These are phyloP conservation scores for Yarrowia alimentaria DNA, from an alignment of 805 yeast genomes.

Conservation along the genomic window DNA sequence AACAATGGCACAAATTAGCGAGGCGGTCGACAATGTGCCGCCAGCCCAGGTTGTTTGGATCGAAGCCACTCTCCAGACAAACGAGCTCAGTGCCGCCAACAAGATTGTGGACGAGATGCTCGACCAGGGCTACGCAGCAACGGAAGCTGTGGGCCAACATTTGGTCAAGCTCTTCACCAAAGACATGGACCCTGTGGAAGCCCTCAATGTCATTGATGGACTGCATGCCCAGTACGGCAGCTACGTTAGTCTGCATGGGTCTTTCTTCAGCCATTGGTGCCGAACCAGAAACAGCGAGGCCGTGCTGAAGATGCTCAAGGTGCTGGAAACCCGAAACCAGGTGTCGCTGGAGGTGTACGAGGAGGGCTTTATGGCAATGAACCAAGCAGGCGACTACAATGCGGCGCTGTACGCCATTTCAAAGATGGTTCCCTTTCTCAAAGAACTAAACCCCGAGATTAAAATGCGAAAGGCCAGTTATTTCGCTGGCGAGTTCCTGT, in stretches of 20 bases:
- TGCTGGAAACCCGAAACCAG: not conserved
- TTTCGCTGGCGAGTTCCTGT: constrained; percentile 3
- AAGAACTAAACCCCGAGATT: too few relatives aligned
- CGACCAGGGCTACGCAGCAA: constrained; percentile 3
- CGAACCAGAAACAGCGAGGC: not conserved
- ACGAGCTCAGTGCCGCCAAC: constrained; percentile 1
- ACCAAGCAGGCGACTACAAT: not conserved
- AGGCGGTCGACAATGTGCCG: not conserved
- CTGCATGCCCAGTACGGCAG: constrained; percentile 1
- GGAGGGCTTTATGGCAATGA: not conserved
- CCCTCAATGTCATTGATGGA: constrained; percentile 1
- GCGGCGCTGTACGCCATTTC: not conserved
- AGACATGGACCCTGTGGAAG: constrained; percentile 1
- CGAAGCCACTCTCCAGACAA: not conserved
- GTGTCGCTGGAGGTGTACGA: not conserved
- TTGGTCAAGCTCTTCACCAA: constrained; percentile 3
- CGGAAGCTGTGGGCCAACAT: constrained; percentile 3
- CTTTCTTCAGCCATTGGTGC: constrained; percentile 25
- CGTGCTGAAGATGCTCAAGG: constrained; percentile 1
- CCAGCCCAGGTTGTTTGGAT: not conserved
- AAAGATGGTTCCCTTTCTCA: too few relatives aligned
- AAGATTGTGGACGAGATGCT: constrained; percentile 2
- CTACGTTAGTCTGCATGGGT: not conserved
- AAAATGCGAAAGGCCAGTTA: too few relatives aligned
- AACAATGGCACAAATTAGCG: not conserved